phyloP scores from a whole-genome alignment of 2,329 filamentous ascomycete species.

The Thelonectria rubi region DNA sequence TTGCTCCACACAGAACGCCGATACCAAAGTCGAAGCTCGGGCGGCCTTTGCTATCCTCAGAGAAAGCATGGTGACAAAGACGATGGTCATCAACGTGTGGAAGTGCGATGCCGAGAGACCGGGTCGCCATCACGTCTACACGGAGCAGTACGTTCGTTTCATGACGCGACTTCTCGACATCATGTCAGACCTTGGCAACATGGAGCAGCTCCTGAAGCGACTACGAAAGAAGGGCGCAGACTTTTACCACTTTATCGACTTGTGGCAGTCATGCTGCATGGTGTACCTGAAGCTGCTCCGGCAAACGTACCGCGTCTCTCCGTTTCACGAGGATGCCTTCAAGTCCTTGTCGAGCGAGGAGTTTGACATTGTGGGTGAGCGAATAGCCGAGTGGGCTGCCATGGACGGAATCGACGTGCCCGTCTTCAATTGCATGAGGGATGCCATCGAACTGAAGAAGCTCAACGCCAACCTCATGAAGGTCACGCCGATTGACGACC shows the following conservation, averaged over 20 bases:
- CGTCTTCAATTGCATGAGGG: constrained; percentile 64
- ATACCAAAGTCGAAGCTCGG: constrained; percentile 71
- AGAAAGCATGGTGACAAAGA: constrained; percentile 85
- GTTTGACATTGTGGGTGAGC: constrained; percentile 65
- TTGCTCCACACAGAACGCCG: constrained; percentile 49
- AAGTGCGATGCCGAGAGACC: constrained; percentile 86
- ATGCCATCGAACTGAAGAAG: constrained; percentile 68
- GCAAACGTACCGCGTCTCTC: constrained; percentile 56
- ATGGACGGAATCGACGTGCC: constrained; percentile 49
- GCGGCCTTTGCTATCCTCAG: constrained; percentile 82
- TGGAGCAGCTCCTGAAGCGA: constrained; percentile 81
- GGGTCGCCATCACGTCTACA: constrained; percentile 92
- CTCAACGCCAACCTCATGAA: constrained; percentile 92
- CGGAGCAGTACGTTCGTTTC: constrained; percentile 84
- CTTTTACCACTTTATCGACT: constrained; percentile 69
- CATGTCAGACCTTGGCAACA: constrained; percentile 76
- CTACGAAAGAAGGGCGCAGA: constrained; percentile 85
- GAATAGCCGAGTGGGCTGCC: constrained; percentile 64
- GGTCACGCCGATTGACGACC: constrained; percentile 83
- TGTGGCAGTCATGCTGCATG: constrained; percentile 66
- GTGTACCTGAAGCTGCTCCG: constrained; percentile 64
- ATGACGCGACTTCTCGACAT: constrained; percentile 79
- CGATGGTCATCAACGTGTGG: constrained; percentile 95
- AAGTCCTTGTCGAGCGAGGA: constrained; percentile 64
- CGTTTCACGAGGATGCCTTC: constrained; percentile 62